A percentile compares a stretch with the other conserved stretches of the same genome.
phyloP scores from a whole-genome alignment of 345 rosid species.

The Syzygium grande region DNA sequence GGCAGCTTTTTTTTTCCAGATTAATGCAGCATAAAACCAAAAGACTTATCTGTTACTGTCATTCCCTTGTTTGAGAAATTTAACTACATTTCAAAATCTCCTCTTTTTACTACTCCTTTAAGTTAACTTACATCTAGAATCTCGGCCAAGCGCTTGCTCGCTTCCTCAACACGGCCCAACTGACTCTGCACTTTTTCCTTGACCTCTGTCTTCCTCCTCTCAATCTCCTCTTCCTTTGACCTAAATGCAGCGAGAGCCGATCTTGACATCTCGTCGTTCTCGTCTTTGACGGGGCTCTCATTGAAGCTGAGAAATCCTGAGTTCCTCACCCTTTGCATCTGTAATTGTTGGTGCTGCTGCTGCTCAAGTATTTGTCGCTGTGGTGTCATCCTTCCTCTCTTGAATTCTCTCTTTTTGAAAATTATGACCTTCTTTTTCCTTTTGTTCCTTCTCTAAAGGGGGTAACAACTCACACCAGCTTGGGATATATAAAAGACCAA shows the following conservation, averaged over 20 bases:
- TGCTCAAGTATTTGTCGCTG: constrained; percentile 1
- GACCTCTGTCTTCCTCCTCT: constrained; percentile 73
- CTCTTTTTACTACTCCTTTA: background rate
- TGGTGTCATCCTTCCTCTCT: background rate
- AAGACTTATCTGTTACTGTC: background rate
- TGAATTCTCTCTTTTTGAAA: background rate
- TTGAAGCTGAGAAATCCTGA: constrained; percentile 20
- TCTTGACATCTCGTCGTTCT: constrained; percentile 66
- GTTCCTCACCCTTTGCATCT: constrained; percentile 44
- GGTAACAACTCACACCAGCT: background rate
- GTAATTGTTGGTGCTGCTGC: background rate
- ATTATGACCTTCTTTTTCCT: constrained; percentile 30
- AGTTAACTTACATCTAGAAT: constrained; percentile 63
- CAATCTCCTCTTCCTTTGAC: constrained; percentile 91
- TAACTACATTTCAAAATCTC: background rate
- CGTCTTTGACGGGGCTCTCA: constrained; percentile 44
- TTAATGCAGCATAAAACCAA: background rate
- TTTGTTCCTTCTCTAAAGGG: background rate
- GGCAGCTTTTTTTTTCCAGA: background rate
- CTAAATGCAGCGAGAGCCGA: constrained; percentile 65
- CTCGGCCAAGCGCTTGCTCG: constrained; percentile 64
- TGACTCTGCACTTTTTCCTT: constrained; percentile 57
- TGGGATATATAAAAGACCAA: constrained; percentile 8
- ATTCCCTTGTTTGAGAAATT: background rate
- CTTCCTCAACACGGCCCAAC: constrained; percentile 70